Evolutionary conservation across 1,139 yeast species (phyloP).

Genomic region (Blastobotrys capitulatus): DNA sequence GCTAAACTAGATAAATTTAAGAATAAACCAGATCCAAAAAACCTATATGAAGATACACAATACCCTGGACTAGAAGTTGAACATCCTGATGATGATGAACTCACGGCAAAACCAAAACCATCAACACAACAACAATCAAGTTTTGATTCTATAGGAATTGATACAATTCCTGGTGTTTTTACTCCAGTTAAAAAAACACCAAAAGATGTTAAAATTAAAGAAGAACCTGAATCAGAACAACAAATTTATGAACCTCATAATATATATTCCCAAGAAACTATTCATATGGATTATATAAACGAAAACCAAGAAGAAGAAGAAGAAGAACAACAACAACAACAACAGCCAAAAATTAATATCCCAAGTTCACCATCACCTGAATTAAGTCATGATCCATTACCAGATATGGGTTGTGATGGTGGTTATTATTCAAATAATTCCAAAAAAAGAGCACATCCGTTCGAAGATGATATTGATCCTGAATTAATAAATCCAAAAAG

Average conservation of each 20-base stretch:
- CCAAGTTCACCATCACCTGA: not conserved
- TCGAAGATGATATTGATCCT: not conserved
- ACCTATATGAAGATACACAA: not conserved
- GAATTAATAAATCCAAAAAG: not conserved
- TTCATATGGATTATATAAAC: not conserved
- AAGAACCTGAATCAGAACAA: not conserved
- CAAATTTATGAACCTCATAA: not conserved
- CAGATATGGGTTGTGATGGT: not conserved
- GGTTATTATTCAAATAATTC: too few species aligned
- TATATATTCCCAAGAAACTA: not conserved
- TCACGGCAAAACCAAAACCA: too few species aligned
- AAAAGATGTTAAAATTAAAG: not conserved
- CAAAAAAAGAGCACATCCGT: not conserved
- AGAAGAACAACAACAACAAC: too few species aligned
- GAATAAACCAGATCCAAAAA: too few species aligned
- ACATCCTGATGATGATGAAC: not conserved
- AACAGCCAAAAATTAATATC: too few species aligned
- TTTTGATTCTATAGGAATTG: too few species aligned
- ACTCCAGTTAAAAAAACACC: not conserved
- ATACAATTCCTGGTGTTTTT: too few species aligned
- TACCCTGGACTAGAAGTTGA: not conserved
- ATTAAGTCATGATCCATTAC: not conserved
- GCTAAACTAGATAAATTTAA: too few species aligned
- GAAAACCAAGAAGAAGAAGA: too few species aligned
- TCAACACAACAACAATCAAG: too few species aligned